These are phyloP conservation scores for Ormosia semicastrata DNA, from an alignment of 306 rosid species.

Conservation along the genomic window DNA sequence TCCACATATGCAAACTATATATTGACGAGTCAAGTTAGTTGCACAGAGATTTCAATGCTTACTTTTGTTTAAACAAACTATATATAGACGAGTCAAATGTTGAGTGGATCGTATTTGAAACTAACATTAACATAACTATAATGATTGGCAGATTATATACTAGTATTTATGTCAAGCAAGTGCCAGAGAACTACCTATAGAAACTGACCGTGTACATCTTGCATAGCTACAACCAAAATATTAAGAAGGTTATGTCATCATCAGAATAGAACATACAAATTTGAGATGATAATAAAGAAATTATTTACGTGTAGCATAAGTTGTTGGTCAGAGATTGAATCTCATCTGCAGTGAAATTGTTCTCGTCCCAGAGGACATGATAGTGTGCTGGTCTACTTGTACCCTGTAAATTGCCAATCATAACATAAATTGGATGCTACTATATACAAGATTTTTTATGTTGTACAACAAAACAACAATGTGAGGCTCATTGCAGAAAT, in stretches of 20 bases:
- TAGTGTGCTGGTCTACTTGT: slow-evolving; percentile 76
- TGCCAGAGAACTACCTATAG: slow-evolving; percentile 43
- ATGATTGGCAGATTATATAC: not conserved
- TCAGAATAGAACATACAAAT: not conserved
- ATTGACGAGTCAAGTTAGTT: not conserved
- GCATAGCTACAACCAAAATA: slow-evolving; percentile 52
- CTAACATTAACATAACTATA: not conserved
- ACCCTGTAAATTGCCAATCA: slow-evolving; percentile 37
- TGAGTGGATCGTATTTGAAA: not conserved
- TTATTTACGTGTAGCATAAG: slow-evolving; percentile 70
- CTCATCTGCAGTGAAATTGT: slow-evolving; percentile 74
- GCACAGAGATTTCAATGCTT: not conserved
- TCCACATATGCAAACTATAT: not conserved
- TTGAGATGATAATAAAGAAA: not conserved
- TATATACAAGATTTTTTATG: too few relatives aligned
- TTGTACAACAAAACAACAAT: not conserved
- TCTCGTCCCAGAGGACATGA: slow-evolving; percentile 80
- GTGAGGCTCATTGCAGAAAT: not conserved
- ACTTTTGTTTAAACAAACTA: not conserved
- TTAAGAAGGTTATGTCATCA: slow-evolving; percentile 19
- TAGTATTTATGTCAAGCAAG: not conserved
- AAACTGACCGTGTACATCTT: slow-evolving; percentile 67
- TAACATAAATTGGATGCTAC: not conserved
- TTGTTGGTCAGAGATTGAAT: slow-evolving; percentile 77
- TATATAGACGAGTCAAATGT: not conserved